Evolutionary conservation across 2,329 filamentous ascomycete genomes (phyloP).

Genomic region (Cladophialophora psammophila): DNA sequence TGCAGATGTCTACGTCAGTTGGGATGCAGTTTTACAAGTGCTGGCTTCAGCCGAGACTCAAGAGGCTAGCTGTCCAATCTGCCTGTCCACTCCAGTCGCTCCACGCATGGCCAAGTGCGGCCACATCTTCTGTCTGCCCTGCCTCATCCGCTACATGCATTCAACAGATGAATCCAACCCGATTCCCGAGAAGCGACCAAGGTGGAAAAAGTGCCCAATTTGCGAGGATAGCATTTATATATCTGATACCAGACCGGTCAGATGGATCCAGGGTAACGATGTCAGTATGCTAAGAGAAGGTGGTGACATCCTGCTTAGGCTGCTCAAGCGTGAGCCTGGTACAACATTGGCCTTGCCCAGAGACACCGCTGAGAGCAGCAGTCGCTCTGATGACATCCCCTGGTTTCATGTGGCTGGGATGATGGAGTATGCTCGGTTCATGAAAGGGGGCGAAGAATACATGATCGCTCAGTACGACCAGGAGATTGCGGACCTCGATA

Average conservation of each 20-base stretch:
- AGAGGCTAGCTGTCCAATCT: conserved; percentile 89
- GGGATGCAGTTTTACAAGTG: conserved; percentile 89
- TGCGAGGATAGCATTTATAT: conserved; percentile 94
- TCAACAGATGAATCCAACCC: conserved; percentile 74
- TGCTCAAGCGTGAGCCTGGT: conserved; percentile 80
- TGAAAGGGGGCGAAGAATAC: conserved; percentile 91
- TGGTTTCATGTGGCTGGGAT: conserved; percentile 97
- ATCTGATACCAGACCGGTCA: conserved; percentile 86
- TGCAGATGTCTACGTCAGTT: conserved; percentile 88
- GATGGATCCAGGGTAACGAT: conserved; percentile 91
- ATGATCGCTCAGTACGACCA: conserved; percentile 80
- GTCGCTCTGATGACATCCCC: conserved; percentile 77
- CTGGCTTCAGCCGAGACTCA: conserved; percentile 91
- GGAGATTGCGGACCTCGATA: conserved; percentile 76
- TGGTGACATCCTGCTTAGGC: conserved; percentile 84
- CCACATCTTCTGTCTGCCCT: conserved; percentile 95
- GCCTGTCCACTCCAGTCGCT: conserved; percentile 88
- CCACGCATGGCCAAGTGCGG: conserved; percentile 97
- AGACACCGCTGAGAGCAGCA: conserved; percentile 76
- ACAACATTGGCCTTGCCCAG: conserved; percentile 88
- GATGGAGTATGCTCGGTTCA: conserved; percentile 90
- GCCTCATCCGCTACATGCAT: conserved; percentile 94
- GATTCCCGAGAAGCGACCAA: conserved; percentile 70
- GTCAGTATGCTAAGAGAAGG: conserved; percentile 79
- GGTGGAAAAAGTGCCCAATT: conserved; percentile 95